These are phyloP conservation scores for Neophaeococcomyces aloes DNA, from an alignment of 2,329 filamentous ascomycete species.

Conservation along the genomic window DNA sequence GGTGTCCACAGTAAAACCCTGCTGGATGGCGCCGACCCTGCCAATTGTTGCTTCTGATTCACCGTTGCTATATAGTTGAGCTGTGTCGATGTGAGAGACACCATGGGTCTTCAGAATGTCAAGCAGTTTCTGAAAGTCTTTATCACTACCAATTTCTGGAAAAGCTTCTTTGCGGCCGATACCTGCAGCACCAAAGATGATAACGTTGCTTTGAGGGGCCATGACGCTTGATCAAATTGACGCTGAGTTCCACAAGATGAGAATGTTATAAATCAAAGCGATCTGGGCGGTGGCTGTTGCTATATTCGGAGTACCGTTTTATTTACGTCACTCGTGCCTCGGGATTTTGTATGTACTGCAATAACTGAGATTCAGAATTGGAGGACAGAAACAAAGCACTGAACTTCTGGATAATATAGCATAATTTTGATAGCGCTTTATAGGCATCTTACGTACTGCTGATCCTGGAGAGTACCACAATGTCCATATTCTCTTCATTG, in stretches of 20 bases:
- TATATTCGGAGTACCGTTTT: no score
- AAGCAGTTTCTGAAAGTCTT: conserved; percentile 8
- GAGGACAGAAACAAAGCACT: no score
- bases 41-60: conserved; percentile 36
- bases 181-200: conserved; percentile 14
- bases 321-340: no score
- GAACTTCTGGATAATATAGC: no score
- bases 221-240: conserved; percentile 7
- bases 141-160: no score
- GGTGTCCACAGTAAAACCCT: conserved; percentile 37
- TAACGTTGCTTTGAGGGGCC: conserved; percentile 10
- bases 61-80: conserved; percentile 26
- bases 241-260: not conserved
- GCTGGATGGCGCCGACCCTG: conserved; percentile 28
- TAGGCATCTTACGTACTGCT: no score
- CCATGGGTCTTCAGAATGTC: conserved; percentile 14
- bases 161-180: conserved; percentile 9
- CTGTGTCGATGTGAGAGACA: conserved; percentile 16
- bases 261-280: not conserved
- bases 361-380: no score
- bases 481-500: no score
- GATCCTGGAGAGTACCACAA: no score
- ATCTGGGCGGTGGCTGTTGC: no score
- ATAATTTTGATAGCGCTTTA: no score
- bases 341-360: no score